phyloP scores from a whole-genome alignment of 352 stramenopile genomes.

The Pythium volutum region DNA sequence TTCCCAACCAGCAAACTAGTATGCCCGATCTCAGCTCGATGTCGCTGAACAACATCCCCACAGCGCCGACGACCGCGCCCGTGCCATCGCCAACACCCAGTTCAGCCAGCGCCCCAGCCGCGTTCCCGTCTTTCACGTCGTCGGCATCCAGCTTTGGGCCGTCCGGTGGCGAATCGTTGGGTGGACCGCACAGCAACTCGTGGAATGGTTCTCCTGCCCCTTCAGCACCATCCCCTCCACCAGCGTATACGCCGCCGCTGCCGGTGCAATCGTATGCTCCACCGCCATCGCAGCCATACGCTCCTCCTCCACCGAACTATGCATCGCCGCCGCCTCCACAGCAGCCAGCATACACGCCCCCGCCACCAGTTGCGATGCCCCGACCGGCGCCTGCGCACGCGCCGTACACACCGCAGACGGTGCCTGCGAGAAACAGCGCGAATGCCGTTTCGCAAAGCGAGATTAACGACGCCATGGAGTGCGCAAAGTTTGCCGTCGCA shows the following conservation, averaged over 20 bases:
- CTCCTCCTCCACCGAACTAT: no score
- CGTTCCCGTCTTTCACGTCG: slow-evolving; percentile 54
- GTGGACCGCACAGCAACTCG: slow-evolving; percentile 12
- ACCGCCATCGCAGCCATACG: no score
- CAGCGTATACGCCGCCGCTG: slow-evolving; percentile 19
- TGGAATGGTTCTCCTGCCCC: slow-evolving; percentile 13
- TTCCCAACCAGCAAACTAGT: background rate
- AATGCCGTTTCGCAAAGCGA: slow-evolving; percentile 59
- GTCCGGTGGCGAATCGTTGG: background rate
- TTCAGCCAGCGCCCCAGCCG: slow-evolving; percentile 13
- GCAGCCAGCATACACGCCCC: slow-evolving; percentile 12
- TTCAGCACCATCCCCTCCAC: slow-evolving; percentile 12
- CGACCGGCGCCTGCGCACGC: slow-evolving; percentile 14
- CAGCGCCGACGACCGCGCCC: background rate
- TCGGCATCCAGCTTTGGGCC: slow-evolving; percentile 31
- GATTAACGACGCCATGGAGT: slow-evolving; percentile 83
- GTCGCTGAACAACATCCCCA: slow-evolving; percentile 8
- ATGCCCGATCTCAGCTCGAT: slow-evolving; percentile 10
- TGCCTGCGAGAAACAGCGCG: slow-evolving; percentile 26
- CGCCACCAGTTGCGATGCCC: background rate
- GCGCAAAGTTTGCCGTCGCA: slow-evolving; percentile 76
- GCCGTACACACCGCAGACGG: slow-evolving; percentile 16
- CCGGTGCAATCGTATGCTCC: background rate
- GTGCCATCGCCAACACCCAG: slow-evolving; percentile 8
- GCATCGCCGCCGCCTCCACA: slow-evolving; percentile 2